These are phyloP conservation scores for Sarocladiaceae sp. DNA, from an alignment of 2,329 filamentous ascomycete genomes.

Conservation along the genomic window DNA sequence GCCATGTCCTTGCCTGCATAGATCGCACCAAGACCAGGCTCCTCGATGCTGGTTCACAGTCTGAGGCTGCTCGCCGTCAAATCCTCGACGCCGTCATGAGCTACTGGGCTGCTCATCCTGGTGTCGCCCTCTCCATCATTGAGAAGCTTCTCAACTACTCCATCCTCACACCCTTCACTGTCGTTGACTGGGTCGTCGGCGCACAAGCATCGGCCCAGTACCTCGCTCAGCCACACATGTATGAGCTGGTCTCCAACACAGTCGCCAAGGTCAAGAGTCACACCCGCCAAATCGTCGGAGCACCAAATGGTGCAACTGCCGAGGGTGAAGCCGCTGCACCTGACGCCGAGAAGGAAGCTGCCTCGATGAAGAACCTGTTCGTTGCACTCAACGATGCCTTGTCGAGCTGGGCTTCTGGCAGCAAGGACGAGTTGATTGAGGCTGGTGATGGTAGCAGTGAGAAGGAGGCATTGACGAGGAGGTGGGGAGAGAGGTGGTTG, in stretches of 20 bases:
- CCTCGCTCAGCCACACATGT: constrained; percentile 72
- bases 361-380: constrained; percentile 76
- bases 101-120: constrained; percentile 92
- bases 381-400: constrained; percentile 75
- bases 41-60: constrained; percentile 70
- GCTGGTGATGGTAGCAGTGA: constrained; percentile 53
- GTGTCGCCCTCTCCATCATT: constrained; percentile 85
- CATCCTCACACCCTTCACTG: constrained; percentile 79
- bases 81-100: constrained; percentile 87
- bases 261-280: constrained; percentile 86
- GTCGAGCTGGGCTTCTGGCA: constrained; percentile 65
- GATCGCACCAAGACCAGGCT: constrained; percentile 91
- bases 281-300: constrained; percentile 72
- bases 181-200: constrained; percentile 85
- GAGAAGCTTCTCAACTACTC: constrained; percentile 98
- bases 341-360: constrained; percentile 66
- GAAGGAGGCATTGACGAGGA: constrained; percentile 61
- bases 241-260: constrained; percentile 86
- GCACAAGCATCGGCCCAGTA: constrained; percentile 55
- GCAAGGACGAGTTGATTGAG: constrained; percentile 73
- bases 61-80: constrained; percentile 73
- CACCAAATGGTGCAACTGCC: constrained; percentile 42
- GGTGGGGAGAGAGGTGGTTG: constrained; percentile 84
- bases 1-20: constrained; percentile 91
- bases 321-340: background rate